Evolutionary conservation across 2,329 filamentous ascomycete genomes (phyloP).

Genomic region (Annulohypoxylon truncatum): DNA sequence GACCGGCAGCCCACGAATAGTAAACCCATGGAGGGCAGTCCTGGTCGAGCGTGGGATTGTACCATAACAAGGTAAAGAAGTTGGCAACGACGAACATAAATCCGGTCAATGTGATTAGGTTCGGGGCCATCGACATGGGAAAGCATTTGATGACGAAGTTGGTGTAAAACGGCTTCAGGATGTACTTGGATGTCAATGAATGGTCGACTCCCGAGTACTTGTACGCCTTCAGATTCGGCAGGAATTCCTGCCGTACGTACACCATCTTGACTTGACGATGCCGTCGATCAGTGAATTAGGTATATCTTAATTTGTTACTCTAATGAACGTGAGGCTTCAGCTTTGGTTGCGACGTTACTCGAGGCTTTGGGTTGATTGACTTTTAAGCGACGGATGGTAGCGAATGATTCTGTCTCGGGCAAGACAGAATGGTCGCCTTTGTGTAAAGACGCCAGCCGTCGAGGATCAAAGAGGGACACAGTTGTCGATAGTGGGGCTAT

Average conservation of each 20-base stretch:
- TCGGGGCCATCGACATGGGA: constrained; percentile 93
- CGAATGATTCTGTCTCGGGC: neutral
- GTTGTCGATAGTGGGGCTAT: constrained; percentile 6
- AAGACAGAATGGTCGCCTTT: constrained; percentile 4
- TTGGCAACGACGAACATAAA: constrained; percentile 92
- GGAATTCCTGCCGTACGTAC: constrained; percentile 92
- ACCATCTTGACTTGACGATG: constrained; percentile 71
- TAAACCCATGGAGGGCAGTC: constrained; percentile 98
- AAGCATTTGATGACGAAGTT: constrained; percentile 94
- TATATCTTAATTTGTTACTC: neutral
- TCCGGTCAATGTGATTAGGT: constrained; percentile 88
- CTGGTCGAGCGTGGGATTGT: constrained; percentile 91
- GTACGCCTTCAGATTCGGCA: constrained; percentile 91
- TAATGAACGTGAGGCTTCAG: neutral
- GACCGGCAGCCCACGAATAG: constrained; percentile 85
- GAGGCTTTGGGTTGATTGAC: neutral
- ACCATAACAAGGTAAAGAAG: constrained; percentile 92
- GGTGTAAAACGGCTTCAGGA: constrained; percentile 98
- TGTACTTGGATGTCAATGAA: constrained; percentile 88
- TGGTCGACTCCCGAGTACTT: constrained; percentile 94
- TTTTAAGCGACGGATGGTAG: neutral
- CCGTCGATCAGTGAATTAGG: neutral
- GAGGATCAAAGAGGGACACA: constrained; percentile 3
- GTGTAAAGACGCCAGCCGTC: neutral
- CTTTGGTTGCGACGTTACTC: neutral